These are phyloP conservation scores for Roridomyces roridus DNA, from an alignment of 768 basidiomycete genomes.

Conservation along the genomic window DNA sequence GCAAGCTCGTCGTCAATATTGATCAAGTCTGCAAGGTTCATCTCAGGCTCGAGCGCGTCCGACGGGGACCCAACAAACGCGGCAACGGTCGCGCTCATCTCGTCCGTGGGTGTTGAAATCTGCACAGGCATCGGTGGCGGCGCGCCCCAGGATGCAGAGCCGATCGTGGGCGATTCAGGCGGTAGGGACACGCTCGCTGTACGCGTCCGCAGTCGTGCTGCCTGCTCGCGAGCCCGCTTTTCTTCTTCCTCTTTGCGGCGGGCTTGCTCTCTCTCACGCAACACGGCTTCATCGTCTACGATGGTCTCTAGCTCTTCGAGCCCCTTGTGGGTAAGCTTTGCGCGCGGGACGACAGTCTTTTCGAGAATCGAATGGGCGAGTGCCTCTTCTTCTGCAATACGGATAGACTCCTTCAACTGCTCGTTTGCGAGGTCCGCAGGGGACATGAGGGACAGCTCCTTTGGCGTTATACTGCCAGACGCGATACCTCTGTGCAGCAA, in stretches of 20 bases:
- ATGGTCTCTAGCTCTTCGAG: constrained; percentile 88
- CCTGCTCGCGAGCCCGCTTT: constrained; percentile 70
- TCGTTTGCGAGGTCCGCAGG: constrained; percentile 90
- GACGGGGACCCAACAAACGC: constrained; percentile 29
- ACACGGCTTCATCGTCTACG: constrained; percentile 43
- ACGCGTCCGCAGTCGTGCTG: constrained; percentile 62
- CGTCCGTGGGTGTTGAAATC: constrained; percentile 35
- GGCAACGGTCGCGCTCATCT: constrained; percentile 16
- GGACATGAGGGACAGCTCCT: constrained; percentile 82
- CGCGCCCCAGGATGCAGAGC: constrained; percentile 65
- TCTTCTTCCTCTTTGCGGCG: constrained; percentile 72
- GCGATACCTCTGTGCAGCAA: constrained; percentile 82
- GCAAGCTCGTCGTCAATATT: constrained; percentile 72
- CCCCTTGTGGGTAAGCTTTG: constrained; percentile 93
- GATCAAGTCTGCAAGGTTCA: constrained; percentile 78
- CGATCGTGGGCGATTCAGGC: constrained; percentile 71
- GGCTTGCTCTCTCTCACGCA: constrained; percentile 61
- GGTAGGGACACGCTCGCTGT: constrained; percentile 67
- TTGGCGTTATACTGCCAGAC: constrained; percentile 65
- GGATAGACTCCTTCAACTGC: constrained; percentile 83
- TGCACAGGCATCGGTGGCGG: constrained; percentile 58
- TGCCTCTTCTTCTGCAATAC: constrained; percentile 80
- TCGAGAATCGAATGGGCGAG: constrained; percentile 85
- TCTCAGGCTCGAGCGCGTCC: constrained; percentile 58
- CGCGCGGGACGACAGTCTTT: constrained; percentile 68